These are phyloP conservation scores for Xanthoconium stramineum DNA, from an alignment of 768 basidiomycete species.

Conservation along the genomic window DNA sequence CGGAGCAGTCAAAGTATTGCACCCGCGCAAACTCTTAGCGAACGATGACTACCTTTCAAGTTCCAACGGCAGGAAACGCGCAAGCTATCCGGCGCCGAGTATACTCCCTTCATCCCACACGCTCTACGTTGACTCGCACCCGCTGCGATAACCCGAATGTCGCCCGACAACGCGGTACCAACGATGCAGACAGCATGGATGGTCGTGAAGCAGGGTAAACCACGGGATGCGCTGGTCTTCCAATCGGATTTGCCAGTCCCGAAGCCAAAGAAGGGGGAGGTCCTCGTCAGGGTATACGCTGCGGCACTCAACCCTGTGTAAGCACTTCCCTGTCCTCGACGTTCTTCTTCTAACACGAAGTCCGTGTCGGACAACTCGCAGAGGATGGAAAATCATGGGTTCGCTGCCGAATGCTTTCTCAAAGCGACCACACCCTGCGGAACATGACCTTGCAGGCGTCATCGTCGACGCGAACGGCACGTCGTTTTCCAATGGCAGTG, in stretches of 20 bases:
- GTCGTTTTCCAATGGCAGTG: conserved; percentile 54
- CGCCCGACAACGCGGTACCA: conserved; percentile 10
- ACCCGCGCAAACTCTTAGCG: too few species aligned
- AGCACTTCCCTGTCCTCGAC: conserved; percentile 11
- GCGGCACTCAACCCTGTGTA: conserved; percentile 70
- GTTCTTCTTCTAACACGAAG: not conserved
- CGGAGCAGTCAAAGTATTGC: too few species aligned
- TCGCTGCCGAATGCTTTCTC: conserved; percentile 45
- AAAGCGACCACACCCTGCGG: conserved; percentile 50
- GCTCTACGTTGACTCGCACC: not conserved
- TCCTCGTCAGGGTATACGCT: conserved; percentile 51
- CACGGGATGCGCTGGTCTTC: conserved; percentile 29
- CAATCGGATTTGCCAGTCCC: conserved; percentile 30
- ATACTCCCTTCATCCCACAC: too few species aligned
- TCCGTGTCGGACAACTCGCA: conserved; percentile 18
- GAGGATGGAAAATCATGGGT: conserved; percentile 59
- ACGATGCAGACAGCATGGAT: conserved; percentile 31
- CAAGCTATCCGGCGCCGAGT: too few species aligned
- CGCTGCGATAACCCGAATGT: too few species aligned
- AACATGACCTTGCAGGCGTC: conserved; percentile 62
- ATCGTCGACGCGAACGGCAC: conserved; percentile 55
- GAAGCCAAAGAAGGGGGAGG: conserved; percentile 36
- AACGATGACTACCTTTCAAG: too few species aligned
- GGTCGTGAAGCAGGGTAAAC: conserved; percentile 28
- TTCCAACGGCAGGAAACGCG: too few species aligned